Conservation (phyloP, 148 eudicot genomes). For the Persicaria maculosa region DNA sequence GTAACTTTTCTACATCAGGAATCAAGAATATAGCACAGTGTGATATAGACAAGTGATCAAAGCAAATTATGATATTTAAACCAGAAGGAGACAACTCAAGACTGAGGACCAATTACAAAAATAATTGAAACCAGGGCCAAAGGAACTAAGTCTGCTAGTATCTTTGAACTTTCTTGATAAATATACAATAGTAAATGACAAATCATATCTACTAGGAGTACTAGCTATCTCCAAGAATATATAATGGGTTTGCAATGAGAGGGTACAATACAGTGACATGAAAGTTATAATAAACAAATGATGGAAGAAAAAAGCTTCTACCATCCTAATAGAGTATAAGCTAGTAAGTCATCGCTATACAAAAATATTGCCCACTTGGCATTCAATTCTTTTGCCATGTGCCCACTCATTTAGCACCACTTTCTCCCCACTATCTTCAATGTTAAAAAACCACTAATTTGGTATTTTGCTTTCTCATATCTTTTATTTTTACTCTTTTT, state of each 20-base stretch:
- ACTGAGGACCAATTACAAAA: not conserved
- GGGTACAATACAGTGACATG: not conserved
- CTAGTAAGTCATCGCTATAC: too few species aligned
- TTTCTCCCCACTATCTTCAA: too few species aligned
- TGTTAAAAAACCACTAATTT: too few species aligned
- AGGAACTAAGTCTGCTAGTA: not conserved
- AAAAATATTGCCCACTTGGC: too few species aligned
- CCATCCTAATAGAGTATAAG: too few species aligned
- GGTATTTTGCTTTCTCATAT: too few species aligned
- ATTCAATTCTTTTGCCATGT: too few species aligned
- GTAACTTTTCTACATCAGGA: not conserved
- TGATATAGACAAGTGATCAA: slow-evolving; percentile 1
- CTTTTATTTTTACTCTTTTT: too few species aligned
- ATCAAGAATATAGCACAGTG: not conserved
- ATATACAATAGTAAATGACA: slow-evolving; percentile 5
- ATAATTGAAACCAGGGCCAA: not conserved
- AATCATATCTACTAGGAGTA: not conserved
- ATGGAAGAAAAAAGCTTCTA: not conserved
- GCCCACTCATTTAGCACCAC: too few species aligned
- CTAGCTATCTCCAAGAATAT: slow-evolving; percentile 2
- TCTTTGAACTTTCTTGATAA: not conserved
- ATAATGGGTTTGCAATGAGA: not conserved
- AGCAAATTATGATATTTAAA: not conserved
- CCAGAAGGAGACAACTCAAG: slow-evolving; percentile 2
- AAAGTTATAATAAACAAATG: not conserved